A percentile compares a stretch with the other conserved stretches of the same genome.
Conservation (phyloP, 371 early-diverging fungal species). For the Sporodiniella umbellata region DNA sequence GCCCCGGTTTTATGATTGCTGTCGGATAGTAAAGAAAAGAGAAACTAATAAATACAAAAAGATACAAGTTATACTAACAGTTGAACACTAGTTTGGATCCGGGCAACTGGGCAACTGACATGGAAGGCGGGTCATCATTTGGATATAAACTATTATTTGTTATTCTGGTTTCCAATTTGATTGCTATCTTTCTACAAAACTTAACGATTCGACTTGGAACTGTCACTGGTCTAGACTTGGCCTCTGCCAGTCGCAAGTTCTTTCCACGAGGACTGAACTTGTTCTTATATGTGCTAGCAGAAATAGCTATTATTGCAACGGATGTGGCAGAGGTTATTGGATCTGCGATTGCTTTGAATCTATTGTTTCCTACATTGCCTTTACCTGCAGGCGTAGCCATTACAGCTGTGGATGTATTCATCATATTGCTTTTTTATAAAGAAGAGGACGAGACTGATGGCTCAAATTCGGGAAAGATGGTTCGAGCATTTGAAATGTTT, state of each 20-base stretch:
- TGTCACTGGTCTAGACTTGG: slow-evolving; percentile 74
- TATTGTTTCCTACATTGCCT: slow-evolving; percentile 70
- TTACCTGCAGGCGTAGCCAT: slow-evolving; percentile 76
- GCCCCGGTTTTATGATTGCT: slow-evolving; percentile 51
- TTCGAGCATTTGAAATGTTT: slow-evolving; percentile 64
- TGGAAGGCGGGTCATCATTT: slow-evolving; percentile 72
- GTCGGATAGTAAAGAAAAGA: slow-evolving; percentile 38
- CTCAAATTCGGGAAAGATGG: slow-evolving; percentile 35
- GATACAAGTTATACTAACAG: slow-evolving; percentile 14
- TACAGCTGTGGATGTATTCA: slow-evolving; percentile 73
- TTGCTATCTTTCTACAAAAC: slow-evolving; percentile 77
- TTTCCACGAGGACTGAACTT: slow-evolving; percentile 57
- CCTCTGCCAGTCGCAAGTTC: slow-evolving; percentile 60
- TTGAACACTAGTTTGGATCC: slow-evolving; percentile 50
- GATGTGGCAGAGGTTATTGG: slow-evolving; percentile 87
- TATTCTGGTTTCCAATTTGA: slow-evolving; percentile 70
- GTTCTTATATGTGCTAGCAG: slow-evolving; percentile 67
- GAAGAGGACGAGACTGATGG: slow-evolving; percentile 36
- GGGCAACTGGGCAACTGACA: slow-evolving; percentile 79
- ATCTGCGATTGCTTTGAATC: slow-evolving; percentile 75
- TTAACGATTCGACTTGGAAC: slow-evolving; percentile 76
- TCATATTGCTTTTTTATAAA: slow-evolving; percentile 66
- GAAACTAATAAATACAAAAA: neutral
- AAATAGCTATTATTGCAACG: slow-evolving; percentile 73
- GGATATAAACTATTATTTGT: slow-evolving; percentile 74